These are phyloP conservation scores for Puccinia novopanici DNA, from an alignment of 1,284 basidiomycete genomes.

Conservation along the genomic window DNA sequence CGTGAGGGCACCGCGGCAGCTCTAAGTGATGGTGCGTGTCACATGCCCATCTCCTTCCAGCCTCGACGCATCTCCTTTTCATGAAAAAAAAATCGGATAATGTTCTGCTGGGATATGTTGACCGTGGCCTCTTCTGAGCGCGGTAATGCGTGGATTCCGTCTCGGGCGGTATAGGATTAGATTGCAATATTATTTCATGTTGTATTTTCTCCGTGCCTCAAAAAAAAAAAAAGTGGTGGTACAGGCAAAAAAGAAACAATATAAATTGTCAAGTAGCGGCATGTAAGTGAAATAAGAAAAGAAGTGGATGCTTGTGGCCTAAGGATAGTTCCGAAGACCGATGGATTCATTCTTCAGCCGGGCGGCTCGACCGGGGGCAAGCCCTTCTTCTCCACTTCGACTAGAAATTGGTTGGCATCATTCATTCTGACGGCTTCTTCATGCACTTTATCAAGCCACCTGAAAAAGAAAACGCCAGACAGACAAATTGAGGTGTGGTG, in stretches of 20 bases:
- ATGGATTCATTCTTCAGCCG: neutral
- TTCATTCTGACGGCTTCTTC: conserved; percentile 92
- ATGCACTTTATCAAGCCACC: conserved; percentile 90
- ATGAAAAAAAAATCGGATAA: no score
- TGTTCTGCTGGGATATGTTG: no score
- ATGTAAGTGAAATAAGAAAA: neutral
- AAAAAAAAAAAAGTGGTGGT: neutral
- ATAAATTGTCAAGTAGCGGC: neutral
- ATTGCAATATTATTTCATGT: no score
- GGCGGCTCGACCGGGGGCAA: conserved; percentile 33
- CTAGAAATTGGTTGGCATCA: conserved; percentile 60
- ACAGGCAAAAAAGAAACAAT: neutral
- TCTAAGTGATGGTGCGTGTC: no score
- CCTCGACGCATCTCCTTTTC: no score
- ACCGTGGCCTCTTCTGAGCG: no score
- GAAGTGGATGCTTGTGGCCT: neutral
- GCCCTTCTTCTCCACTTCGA: conserved; percentile 48
- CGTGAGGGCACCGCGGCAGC: neutral
- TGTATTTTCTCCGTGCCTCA: no score
- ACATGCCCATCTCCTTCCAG: no score
- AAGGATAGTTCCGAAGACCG: neutral
- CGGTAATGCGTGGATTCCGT: no score
- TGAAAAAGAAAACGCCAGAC: conserved; percentile 14
- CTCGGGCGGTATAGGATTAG: no score
- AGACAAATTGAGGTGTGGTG: neutral